These are phyloP conservation scores for Meripilus lineatus DNA, from an alignment of 1,284 basidiomycete species.

Conservation along the genomic window DNA sequence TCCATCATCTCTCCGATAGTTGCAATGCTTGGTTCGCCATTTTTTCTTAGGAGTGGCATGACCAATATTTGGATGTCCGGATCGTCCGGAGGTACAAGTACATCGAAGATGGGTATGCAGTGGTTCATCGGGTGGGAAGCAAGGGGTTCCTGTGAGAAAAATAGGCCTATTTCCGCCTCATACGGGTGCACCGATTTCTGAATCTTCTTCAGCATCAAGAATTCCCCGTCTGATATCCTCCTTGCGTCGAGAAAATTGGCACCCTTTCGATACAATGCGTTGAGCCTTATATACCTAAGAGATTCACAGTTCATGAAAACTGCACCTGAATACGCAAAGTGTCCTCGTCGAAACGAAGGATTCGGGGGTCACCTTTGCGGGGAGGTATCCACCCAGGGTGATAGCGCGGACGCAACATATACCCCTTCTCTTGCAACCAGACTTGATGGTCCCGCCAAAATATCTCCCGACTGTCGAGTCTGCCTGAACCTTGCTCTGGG, in stretches of 20 bases:
- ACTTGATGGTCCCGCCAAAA: too few relatives aligned
- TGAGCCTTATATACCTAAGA: too few relatives aligned
- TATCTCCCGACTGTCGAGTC: too few relatives aligned
- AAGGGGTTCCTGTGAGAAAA: conserved; percentile 2
- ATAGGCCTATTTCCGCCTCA: conserved; percentile 14
- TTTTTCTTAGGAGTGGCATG: conserved; percentile 21
- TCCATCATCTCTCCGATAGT: conserved; percentile 24
- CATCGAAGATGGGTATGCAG: conserved; percentile 22
- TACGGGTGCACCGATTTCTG: conserved; percentile 7
- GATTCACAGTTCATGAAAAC: too few relatives aligned
- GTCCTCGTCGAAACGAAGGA: too few relatives aligned
- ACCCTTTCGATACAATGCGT: too few relatives aligned
- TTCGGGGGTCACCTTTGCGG: too few relatives aligned
- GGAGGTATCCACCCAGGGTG: too few relatives aligned
- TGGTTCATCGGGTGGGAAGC: conserved; percentile 9
- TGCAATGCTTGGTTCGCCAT: conserved; percentile 16
- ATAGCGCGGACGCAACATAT: too few relatives aligned
- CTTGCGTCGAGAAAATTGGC: conserved; percentile 22
- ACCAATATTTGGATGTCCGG: conserved; percentile 16
- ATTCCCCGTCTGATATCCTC: conserved; percentile 17
- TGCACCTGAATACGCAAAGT: too few relatives aligned
- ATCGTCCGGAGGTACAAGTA: conserved; percentile 15
- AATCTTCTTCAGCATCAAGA: conserved; percentile 21
- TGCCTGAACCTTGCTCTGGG: too few relatives aligned
- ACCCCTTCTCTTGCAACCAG: too few relatives aligned